phyloP scores from a whole-genome alignment of 805 yeast species.

The Barnettozyma botsteinii region DNA sequence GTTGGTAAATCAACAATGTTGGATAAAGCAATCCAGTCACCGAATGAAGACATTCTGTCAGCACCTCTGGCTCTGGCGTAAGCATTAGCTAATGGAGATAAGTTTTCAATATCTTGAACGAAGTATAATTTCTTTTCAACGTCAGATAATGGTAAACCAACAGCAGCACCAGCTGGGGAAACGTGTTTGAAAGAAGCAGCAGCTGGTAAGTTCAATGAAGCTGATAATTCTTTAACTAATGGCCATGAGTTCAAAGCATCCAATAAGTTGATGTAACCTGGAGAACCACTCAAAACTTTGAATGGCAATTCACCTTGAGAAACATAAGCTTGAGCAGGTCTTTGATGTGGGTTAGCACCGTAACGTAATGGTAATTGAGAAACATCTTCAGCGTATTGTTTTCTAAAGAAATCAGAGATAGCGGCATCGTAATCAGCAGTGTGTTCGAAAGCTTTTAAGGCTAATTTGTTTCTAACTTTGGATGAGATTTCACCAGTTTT shows the following conservation, averaged over 20 bases:
- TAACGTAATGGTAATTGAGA: constrained; percentile 93
- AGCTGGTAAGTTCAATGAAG: constrained; percentile 91
- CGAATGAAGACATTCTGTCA: constrained; percentile 98
- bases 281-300: constrained; percentile 89
- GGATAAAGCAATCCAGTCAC: constrained; percentile 96
- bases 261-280: constrained; percentile 93
- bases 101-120: constrained; percentile 88
- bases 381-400: constrained; percentile 85
- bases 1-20: constrained; percentile 95
- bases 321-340: constrained; percentile 97
- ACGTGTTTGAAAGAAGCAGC: constrained; percentile 99
- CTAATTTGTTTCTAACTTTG: constrained; percentile 74
- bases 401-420: constrained; percentile 95
- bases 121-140: constrained; percentile 93
- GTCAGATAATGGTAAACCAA: constrained; percentile 88
- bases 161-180: constrained; percentile 98
- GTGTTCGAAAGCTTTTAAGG: constrained; percentile 96
- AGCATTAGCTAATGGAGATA: constrained; percentile 95
- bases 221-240: constrained; percentile 91
- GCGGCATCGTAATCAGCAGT: constrained; percentile 97
- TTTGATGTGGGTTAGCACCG: constrained; percentile 99
- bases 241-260: constrained; percentile 99
- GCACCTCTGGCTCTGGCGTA: constrained; percentile 99
- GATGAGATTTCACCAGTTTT: constrained; percentile 60
- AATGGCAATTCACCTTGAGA: constrained; percentile 85